phyloP scores from a whole-genome alignment of 768 basidiomycete species.

The Suillus brevipes region DNA sequence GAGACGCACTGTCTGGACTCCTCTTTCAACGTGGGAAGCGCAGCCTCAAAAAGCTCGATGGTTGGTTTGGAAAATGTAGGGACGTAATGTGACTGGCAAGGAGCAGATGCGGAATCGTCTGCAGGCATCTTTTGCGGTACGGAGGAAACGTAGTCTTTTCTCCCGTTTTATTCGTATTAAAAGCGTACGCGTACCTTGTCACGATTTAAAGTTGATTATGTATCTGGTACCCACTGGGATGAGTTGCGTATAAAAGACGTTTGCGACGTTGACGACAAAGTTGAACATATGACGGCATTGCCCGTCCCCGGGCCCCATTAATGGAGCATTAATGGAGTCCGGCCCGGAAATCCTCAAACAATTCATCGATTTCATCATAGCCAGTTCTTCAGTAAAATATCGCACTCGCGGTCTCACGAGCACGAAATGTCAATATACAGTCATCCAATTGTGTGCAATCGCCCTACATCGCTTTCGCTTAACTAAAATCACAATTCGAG shows the following conservation, averaged over 20 bases:
- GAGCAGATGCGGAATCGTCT: neutral
- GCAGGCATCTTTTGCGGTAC: conserved; percentile 16
- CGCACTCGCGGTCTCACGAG: no score
- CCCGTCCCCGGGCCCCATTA: no score
- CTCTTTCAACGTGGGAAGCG: conserved; percentile 13
- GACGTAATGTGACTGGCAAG: conserved; percentile 13
- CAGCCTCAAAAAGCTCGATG: conserved; percentile 14
- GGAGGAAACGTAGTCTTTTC: neutral
- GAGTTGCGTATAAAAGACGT: neutral
- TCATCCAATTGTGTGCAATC: no score
- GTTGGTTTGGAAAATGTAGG: conserved; percentile 20
- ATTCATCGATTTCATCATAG: no score
- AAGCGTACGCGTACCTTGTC: conserved; percentile 4
- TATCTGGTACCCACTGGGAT: neutral
- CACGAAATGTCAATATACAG: no score
- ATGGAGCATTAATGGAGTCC: no score
- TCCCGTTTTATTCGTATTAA: neutral
- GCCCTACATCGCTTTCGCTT: no score
- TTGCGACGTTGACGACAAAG: no score
- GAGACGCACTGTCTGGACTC: conserved; percentile 25
- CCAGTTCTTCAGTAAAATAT: no score
- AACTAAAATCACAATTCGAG: no score
- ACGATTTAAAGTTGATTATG: neutral
- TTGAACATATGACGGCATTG: no score
- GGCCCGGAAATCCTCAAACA: no score